These are phyloP conservation scores for Cystoisospora suis DNA, from an alignment of 169 alveolate species.

Conservation along the genomic window DNA sequence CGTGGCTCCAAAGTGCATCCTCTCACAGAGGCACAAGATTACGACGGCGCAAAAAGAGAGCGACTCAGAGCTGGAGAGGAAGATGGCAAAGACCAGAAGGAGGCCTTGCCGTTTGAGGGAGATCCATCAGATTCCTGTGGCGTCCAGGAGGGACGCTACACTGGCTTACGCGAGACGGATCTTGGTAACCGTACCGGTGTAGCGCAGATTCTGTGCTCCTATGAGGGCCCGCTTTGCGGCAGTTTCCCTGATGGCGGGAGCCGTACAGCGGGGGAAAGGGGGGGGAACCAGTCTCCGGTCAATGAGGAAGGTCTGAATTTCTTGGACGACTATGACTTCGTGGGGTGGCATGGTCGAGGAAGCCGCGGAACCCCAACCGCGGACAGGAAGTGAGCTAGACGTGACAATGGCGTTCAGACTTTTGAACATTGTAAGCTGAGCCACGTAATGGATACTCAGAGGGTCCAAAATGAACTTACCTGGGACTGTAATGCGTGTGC, in stretches of 20 bases:
- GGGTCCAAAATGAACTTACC: too few species aligned
- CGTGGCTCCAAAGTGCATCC: too few species aligned
- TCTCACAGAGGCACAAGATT: not conserved
- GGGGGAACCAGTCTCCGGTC: not conserved
- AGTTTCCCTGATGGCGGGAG: not conserved
- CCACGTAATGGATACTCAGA: too few species aligned
- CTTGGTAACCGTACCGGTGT: not conserved
- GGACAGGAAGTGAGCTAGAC: not conserved
- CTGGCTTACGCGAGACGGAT: too few species aligned
- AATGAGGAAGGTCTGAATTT: not conserved
- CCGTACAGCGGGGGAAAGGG: not conserved
- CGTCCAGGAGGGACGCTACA: not conserved
- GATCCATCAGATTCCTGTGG: not conserved
- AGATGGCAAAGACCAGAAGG: too few species aligned
- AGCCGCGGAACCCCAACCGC: not conserved
- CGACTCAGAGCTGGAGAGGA: too few species aligned
- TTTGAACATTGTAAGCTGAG: too few species aligned
- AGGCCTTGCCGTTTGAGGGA: too few species aligned
- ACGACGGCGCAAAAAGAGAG: too few species aligned
- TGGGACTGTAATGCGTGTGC: too few species aligned
- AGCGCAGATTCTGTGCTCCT: not conserved
- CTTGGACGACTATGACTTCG: constrained; percentile 6
- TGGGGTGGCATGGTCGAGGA: constrained; percentile 18
- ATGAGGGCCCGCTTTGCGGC: not conserved
- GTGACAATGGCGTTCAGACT: not conserved